A percentile compares a stretch with the other conserved stretches of the same genome.
Conservation (phyloP, 331 rosid species). For the Rhamnella rubrinervis region DNA sequence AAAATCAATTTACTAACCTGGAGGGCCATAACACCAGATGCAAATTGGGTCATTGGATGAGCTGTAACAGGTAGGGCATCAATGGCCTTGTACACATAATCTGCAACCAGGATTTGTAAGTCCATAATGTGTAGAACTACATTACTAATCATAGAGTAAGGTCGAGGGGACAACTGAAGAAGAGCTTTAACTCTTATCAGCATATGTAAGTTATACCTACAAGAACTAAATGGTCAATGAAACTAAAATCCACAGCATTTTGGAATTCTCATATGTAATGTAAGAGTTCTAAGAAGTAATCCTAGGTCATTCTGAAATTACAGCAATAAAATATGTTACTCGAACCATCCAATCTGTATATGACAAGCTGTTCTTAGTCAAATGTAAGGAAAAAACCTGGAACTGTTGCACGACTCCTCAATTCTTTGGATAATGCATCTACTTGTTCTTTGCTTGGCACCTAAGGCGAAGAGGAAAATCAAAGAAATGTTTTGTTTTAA, state of each 20-base stretch:
- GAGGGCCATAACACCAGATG: slow-evolving; percentile 96
- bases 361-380: not conserved
- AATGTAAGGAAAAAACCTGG: slow-evolving; percentile 60
- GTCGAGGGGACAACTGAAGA: not conserved
- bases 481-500: slow-evolving; percentile 6
- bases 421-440: slow-evolving; percentile 71
- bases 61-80: slow-evolving; percentile 84
- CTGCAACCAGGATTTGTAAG: slow-evolving; percentile 47
- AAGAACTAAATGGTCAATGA: not conserved
- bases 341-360: not conserved
- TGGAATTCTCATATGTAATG: slow-evolving; percentile 1
- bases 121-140: slow-evolving; percentile 15
- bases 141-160: not conserved
- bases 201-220: not conserved
- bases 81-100: slow-evolving; percentile 81
- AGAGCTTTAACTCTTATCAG: not conserved
- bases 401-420: slow-evolving; percentile 69
- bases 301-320: not conserved
- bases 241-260: not conserved
- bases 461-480: slow-evolving; percentile 38
- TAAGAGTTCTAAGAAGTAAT: slow-evolving; percentile 1
- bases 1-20: slow-evolving; percentile 61
- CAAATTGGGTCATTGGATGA: slow-evolving; percentile 96
- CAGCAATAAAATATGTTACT: not conserved
- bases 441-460: slow-evolving; percentile 92